A percentile compares a stretch with the other conserved stretches of the same genome.
phyloP scores from a whole-genome alignment of 1,284 basidiomycete species.

The Sphagnurus paluster region DNA sequence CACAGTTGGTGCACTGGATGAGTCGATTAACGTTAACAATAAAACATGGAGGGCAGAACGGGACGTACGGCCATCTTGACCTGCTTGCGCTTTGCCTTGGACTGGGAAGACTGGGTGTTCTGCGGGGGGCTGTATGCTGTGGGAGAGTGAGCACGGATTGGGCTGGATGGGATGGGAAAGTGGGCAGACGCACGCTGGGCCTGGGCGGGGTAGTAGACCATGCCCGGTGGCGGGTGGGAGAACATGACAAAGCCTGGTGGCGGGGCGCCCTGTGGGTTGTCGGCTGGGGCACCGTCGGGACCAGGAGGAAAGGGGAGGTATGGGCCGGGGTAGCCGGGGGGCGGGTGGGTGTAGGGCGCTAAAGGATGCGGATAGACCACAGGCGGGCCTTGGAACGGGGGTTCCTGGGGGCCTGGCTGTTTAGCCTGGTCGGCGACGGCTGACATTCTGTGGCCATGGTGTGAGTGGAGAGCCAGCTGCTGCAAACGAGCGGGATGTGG shows the following conservation, averaged over 20 bases:
- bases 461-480: too few species aligned
- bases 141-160: constrained; percentile 17
- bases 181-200: constrained; percentile 44
- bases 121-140: constrained; percentile 35
- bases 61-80: constrained; percentile 83
- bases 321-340: constrained; percentile 45
- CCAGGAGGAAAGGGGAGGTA: constrained; percentile 47
- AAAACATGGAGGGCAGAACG: neutral
- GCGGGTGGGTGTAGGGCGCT: constrained; percentile 44
- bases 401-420: constrained; percentile 21
- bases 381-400: constrained; percentile 21
- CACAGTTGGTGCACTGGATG: constrained; percentile 78
- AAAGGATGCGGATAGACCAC: constrained; percentile 43
- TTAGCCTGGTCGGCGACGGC: neutral
- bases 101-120: constrained; percentile 18
- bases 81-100: constrained; percentile 71
- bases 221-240: constrained; percentile 47
- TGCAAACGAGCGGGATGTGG: constrained; percentile 5
- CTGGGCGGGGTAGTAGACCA: constrained; percentile 60
- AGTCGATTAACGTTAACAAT: too few species aligned
- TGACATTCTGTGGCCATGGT: neutral
- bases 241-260: constrained; percentile 54
- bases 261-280: constrained; percentile 39
- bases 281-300: constrained; percentile 41
- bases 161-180: neutral